phyloP scores from a whole-genome alignment of 2,329 filamentous ascomycete species.

The Ophiostoma triangulosporum region DNA sequence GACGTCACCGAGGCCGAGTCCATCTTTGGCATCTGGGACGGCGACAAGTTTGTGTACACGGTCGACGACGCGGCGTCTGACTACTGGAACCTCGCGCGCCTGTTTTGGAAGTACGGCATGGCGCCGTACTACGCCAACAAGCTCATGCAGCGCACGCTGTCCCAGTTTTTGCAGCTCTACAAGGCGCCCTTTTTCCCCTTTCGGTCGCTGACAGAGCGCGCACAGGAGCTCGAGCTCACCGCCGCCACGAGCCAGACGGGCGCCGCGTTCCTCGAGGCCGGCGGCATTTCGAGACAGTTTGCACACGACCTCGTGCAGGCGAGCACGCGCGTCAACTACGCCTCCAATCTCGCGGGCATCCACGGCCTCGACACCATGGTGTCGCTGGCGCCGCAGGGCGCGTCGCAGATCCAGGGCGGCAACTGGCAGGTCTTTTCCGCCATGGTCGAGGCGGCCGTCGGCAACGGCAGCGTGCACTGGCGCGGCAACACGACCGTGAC shows the following conservation, averaged over 20 bases:
- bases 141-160: slow-evolving; percentile 58
- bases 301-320: slow-evolving; percentile 76
- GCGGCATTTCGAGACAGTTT: slow-evolving; percentile 55
- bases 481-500: slow-evolving; percentile 55
- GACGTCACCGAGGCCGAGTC: slow-evolving; percentile 23
- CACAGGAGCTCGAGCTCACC: slow-evolving; percentile 52
- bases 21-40: slow-evolving; percentile 73
- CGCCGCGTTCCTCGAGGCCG: slow-evolving; percentile 43
- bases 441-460: slow-evolving; percentile 63
- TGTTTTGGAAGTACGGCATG: slow-evolving; percentile 76
- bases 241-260: slow-evolving; percentile 58
- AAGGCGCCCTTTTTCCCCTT: slow-evolving; percentile 75
- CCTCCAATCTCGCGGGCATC: slow-evolving; percentile 71
- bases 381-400: slow-evolving; percentile 78
- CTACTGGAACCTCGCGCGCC: slow-evolving; percentile 70
- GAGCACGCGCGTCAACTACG: slow-evolving; percentile 87
- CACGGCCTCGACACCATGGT: slow-evolving; percentile 86
- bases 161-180: slow-evolving; percentile 68
- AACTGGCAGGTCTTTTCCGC: slow-evolving; percentile 91
- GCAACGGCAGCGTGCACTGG: slow-evolving; percentile 45
- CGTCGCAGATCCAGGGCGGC: slow-evolving; percentile 64
- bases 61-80: slow-evolving; percentile 43
- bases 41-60: slow-evolving; percentile 56
- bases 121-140: slow-evolving; percentile 61
- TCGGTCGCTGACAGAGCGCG: slow-evolving; percentile 54